Evolutionary conservation across 768 basidiomycete species (phyloP).

Genomic region (Podaxis pistillaris): DNA sequence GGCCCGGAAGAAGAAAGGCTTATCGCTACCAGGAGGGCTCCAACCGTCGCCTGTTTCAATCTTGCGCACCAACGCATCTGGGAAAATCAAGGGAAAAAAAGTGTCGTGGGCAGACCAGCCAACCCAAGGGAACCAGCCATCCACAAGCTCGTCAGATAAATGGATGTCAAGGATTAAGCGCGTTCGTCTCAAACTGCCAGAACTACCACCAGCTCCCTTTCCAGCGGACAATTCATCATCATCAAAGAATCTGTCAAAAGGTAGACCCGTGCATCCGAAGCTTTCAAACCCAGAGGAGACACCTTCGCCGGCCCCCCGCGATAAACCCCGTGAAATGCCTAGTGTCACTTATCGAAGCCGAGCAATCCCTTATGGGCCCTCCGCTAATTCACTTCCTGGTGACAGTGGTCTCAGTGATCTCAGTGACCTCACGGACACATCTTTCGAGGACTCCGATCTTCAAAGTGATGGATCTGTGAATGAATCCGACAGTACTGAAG

Average conservation of each 20-base stretch:
- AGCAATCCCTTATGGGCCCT: slow-evolving; percentile 8
- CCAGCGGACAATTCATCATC: not conserved
- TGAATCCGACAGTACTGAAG: not conserved
- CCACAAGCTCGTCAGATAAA: not conserved
- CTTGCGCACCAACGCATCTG: not conserved
- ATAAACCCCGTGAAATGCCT: not conserved
- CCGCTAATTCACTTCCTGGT: slow-evolving; percentile 17
- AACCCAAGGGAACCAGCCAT: slow-evolving; percentile 2
- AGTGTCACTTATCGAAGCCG: slow-evolving; percentile 7
- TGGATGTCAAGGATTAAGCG: slow-evolving; percentile 6
- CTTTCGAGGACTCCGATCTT: slow-evolving; percentile 20
- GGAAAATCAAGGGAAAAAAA: slow-evolving; percentile 22
- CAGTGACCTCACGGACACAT: slow-evolving; percentile 28
- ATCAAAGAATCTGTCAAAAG: not conserved
- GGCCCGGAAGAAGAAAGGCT: not conserved
- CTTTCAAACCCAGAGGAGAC: not conserved
- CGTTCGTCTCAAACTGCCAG: slow-evolving; percentile 8
- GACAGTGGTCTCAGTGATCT: slow-evolving; percentile 28
- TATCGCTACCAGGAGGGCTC: not conserved
- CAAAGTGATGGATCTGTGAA: slow-evolving; percentile 14
- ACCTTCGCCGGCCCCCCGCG: not conserved
- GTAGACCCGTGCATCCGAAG: not conserved
- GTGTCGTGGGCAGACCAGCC: slow-evolving; percentile 36
- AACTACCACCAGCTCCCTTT: not conserved
- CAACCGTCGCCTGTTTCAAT: not conserved